Evolutionary conservation across 2,329 filamentous ascomycete genomes (phyloP).

Genomic region (Periconia macrospinosa): DNA sequence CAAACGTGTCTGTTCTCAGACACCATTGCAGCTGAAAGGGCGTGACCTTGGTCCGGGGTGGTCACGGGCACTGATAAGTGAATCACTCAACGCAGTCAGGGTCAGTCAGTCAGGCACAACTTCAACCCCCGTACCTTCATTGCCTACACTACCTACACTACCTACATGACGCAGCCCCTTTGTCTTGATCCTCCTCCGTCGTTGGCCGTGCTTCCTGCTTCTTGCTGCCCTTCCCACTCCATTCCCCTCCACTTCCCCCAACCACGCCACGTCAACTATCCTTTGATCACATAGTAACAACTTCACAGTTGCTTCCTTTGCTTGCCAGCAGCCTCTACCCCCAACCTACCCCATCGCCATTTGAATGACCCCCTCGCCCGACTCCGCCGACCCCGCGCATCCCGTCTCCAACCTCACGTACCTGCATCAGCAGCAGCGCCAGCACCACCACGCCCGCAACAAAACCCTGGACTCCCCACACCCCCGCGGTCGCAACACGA

Average conservation of each 20-base stretch:
- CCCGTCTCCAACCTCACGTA: constrained; percentile 38
- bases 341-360: constrained; percentile 10
- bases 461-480: constrained; percentile 39
- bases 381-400: constrained; percentile 30
- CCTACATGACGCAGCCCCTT: constrained; percentile 30
- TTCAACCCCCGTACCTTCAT: not conserved
- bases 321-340: not conserved
- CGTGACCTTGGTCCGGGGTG: not conserved
- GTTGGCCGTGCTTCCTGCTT: constrained; percentile 5
- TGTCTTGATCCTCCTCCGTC: constrained; percentile 10
- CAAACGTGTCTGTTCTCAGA: not conserved
- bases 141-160: not conserved
- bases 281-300: not conserved
- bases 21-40: constrained; percentile 3
- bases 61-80: not conserved
- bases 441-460: constrained; percentile 37
- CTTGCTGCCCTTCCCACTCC: not conserved
- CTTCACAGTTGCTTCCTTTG: constrained; percentile 4
- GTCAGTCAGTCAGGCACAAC: not conserved
- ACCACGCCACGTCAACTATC: not conserved
- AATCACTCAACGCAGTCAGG: too few relatives aligned
- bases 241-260: not conserved
- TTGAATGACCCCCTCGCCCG: constrained; percentile 46
- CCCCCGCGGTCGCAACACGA: constrained; percentile 39
- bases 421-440: constrained; percentile 41